These are phyloP conservation scores for Globisporangium echinulatum DNA, from an alignment of 352 stramenopile species.

Conservation along the genomic window DNA sequence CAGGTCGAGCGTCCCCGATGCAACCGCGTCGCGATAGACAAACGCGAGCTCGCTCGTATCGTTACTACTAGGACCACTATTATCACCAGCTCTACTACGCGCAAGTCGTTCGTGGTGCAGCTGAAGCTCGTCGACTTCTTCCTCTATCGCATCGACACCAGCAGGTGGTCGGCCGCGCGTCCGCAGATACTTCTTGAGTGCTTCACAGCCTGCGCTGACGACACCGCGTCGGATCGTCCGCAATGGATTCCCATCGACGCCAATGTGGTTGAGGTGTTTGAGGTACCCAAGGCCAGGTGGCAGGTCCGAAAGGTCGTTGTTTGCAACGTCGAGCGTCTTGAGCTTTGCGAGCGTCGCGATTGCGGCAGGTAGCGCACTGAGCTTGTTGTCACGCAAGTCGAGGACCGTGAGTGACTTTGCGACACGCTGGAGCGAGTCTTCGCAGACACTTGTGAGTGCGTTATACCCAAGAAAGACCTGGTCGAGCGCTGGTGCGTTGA, in stretches of 20 bases:
- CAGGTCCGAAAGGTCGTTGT: conserved; percentile 77
- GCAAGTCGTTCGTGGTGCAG: conserved; percentile 10
- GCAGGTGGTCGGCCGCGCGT: conserved; percentile 51
- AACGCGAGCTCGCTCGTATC: conserved; percentile 14
- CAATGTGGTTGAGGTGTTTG: conserved; percentile 69
- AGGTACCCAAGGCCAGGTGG: conserved; percentile 73
- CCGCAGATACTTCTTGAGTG: conserved; percentile 80
- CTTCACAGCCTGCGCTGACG: conserved; percentile 56
- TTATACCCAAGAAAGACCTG: conserved; percentile 82
- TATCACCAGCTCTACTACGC: neutral
- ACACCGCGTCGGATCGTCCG: conserved; percentile 62
- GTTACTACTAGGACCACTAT: too few relatives aligned
- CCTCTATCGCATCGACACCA: conserved; percentile 55
- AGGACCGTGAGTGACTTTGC: conserved; percentile 70
- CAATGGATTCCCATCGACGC: conserved; percentile 71
- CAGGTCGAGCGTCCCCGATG: conserved; percentile 48
- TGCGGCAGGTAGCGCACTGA: conserved; percentile 40
- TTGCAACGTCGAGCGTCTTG: conserved; percentile 77
- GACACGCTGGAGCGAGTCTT: conserved; percentile 44
- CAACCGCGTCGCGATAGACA: conserved; percentile 52
- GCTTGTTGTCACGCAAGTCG: conserved; percentile 80
- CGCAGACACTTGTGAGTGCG: conserved; percentile 43
- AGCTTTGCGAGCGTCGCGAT: conserved; percentile 52
- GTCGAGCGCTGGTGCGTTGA: conserved; percentile 41
- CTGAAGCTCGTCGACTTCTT: conserved; percentile 62